Percentiles rank a stretch among this genome's conserved stretches.
phyloP scores from a whole-genome alignment of 108 stramenopile genomes.

The Epipyxis sp. region DNA sequence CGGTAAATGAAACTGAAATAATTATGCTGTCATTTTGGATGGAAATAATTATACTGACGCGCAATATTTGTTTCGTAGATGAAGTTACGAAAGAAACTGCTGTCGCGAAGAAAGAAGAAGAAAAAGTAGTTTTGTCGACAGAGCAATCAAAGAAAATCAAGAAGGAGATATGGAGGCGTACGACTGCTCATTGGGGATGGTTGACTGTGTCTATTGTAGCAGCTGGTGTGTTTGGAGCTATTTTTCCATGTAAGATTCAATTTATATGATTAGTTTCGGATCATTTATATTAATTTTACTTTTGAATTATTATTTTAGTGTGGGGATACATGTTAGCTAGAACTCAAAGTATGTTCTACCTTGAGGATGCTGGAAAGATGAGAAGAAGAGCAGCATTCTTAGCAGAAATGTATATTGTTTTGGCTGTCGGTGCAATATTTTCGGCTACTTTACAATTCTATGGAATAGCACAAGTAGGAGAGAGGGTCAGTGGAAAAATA shows the following conservation, averaged over 20 bases:
- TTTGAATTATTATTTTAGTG: constrained; percentile 10
- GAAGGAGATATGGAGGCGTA: no score
- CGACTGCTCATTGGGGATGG: no score
- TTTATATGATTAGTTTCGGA: not conserved
- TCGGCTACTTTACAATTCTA: constrained; percentile 45
- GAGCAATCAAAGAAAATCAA: no score
- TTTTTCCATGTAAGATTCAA: constrained; percentile 25
- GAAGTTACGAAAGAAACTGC: not conserved
- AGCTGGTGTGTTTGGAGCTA: constrained; percentile 12
- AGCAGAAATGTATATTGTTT: constrained; percentile 35
- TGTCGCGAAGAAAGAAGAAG: not conserved
- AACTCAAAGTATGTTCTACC: constrained; percentile 38
- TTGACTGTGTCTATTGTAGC: not conserved
- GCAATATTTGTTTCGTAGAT: not conserved
- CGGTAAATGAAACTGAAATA: no score
- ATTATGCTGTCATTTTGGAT: not conserved
- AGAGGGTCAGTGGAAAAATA: no score
- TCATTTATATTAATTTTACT: not conserved
- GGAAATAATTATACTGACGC: not conserved
- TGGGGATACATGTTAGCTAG: constrained; percentile 26
- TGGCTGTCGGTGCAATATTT: constrained; percentile 41
- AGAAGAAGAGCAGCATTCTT: constrained; percentile 34
- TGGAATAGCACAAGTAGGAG: constrained; percentile 50
- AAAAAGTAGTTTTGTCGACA: no score
- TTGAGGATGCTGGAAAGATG: constrained; percentile 36